Evolutionary conservation across 805 yeast genomes (phyloP), one percentile per base, ranked within the genome.

Genomic region (Lachancea cidri): DNA sequence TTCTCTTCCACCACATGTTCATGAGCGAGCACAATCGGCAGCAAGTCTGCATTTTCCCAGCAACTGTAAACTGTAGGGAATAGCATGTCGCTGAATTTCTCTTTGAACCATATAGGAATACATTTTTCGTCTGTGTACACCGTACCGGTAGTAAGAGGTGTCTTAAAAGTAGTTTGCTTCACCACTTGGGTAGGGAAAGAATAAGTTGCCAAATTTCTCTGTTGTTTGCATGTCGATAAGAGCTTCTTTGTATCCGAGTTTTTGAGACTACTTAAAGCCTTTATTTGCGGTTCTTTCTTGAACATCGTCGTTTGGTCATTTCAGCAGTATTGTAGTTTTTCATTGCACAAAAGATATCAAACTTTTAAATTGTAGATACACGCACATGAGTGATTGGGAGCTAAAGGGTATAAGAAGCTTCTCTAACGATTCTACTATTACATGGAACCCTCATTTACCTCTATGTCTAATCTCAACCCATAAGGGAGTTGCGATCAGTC

Each of bases 251-350:
- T 68, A 49, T 87, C 97, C 0, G 95, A 83, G 11, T 86, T 76
- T 62, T 87, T 88, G 44, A 93, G 70, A 52, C 86, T 86, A 16
- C 95, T 75, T 38, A 79, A 68, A 3, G 94, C 80, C 64, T 88
- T 89, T 43, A 82, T 68, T 55, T 74, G 68, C 3, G 65, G 64
- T 17, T 60, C 64, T 39, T 63, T 63, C 45, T 55, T 59, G 37
- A 63, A 63, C 67, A 63, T 63, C 17, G 31, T 5, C n/a, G 36
- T 2, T 7, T 39, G 14, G 7, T 57, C 56, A n/a, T 18, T 9
- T 14, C 16, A n/a, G n/a, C 9, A 7, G 11, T 7, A 22, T 7
- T 7, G 11, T 11, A 22, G 27, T 29, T 29, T 29, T 29, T 29
- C 16, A 14, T 8, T 6, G 32, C 16, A 13, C 32, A 11, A 29